Evolutionary conservation across 1,284 basidiomycete species (phyloP).

Genomic region (Fomitopsis pinicola): DNA sequence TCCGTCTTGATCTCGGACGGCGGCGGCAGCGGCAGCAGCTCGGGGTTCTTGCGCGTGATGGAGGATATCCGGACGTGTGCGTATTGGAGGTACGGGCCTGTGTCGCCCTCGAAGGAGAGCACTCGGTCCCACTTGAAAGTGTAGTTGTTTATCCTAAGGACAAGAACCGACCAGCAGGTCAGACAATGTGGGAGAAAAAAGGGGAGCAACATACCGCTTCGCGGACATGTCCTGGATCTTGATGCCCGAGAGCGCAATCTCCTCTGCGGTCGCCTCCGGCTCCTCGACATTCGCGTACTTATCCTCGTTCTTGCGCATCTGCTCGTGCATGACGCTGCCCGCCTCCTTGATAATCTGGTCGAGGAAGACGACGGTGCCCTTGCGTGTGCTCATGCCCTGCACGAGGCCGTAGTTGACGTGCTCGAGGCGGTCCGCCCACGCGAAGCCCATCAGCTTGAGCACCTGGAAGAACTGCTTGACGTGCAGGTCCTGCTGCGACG

Average conservation of each 20-base stretch:
- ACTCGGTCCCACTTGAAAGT: conserved; percentile 94
- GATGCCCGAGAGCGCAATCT: conserved; percentile 94
- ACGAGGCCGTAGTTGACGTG: conserved; percentile 95
- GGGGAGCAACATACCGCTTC: conserved; percentile 59
- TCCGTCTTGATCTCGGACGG: conserved; percentile 67
- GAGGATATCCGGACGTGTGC: conserved; percentile 94
- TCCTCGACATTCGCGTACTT: conserved; percentile 92
- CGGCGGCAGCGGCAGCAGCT: conserved; percentile 75
- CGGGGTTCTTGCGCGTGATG: conserved; percentile 91
- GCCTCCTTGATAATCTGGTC: conserved; percentile 95
- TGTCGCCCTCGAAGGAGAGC: conserved; percentile 96
- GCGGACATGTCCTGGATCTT: conserved; percentile 99
- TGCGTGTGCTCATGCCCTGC: conserved; percentile 96
- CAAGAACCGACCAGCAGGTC: too few species aligned
- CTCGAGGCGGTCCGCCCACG: conserved; percentile 79
- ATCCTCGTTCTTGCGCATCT: conserved; percentile 93
- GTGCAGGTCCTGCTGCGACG: conserved; percentile 94
- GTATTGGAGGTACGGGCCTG: conserved; percentile 94
- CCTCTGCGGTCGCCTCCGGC: conserved; percentile 77
- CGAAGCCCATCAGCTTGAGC: conserved; percentile 85
- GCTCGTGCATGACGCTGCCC: conserved; percentile 89
- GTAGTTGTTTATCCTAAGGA: conserved; percentile 89
- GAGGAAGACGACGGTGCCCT: conserved; percentile 95
- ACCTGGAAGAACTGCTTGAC: conserved; percentile 94
- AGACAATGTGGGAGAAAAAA: too few species aligned